Base-by-base conservation (phyloP, 139 green algal genomes). In the Picochlorum sp. region DNA sequence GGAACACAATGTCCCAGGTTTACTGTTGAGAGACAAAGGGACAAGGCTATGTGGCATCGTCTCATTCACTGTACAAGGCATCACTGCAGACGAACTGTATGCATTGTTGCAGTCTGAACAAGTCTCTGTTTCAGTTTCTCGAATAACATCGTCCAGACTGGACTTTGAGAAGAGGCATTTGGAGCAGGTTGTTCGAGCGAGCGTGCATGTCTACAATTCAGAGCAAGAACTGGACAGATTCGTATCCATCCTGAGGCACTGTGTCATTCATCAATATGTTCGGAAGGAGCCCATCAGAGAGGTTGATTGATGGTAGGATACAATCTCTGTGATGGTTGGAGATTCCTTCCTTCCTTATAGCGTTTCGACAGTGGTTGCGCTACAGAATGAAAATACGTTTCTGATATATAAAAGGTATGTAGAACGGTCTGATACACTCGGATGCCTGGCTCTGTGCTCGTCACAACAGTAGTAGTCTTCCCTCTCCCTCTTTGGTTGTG, bases 171-270 rank as follows among this genome's bases (percentile, higher is more conserved):
- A 24, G 0, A 58, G 73, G 14, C 58, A 70, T 4, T 18, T 91
- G 21, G 2, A 62, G 3, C 58, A 60, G 4, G 72, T 87, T 4
- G 61, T 89, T 21, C 58, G 84, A 16, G 81, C 81, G 4, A 83
- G 70, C 6, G 76, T 89, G 37, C 79, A 86, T 49, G 87, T 83
- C 59, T 89, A 85, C 68, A 91, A 89, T 61, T 79, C 52, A 5
- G 66, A 79, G 18, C 28, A 49, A 6, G 82, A 90, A 56, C 15
- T 89, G 3, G 32, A 82, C 7, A 21, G 13, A 16, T 56, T 88
- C 2, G 23, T 59, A 5, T 20, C 47, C n/a, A 21, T 21, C 47
- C 13, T 54, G n/a, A 54, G n/a, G 47, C 16, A 54, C 47, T 26
- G 16, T 54, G 47, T 24, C 34, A 41, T 41, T 11, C 34, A 41